A percentile compares a stretch with the other conserved stretches of the same genome.
These are phyloP conservation scores for Sclerotinia subarctica DNA, from an alignment of 2,329 filamentous ascomycete genomes.

Conservation along the genomic window DNA sequence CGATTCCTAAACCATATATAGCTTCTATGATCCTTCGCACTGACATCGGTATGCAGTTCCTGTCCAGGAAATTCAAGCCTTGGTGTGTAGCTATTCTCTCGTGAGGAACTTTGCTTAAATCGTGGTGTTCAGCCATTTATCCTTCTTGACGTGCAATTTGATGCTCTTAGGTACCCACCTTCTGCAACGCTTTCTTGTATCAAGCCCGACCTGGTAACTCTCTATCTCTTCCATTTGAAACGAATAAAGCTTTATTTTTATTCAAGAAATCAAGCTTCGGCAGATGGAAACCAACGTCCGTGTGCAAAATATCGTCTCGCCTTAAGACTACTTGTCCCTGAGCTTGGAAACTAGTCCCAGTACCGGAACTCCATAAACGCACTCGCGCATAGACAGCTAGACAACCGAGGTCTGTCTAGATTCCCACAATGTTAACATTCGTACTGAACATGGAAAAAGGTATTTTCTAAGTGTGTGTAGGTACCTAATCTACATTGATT, in stretches of 20 bases:
- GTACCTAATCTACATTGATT: not conserved
- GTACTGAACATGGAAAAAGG: not conserved
- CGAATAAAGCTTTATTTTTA: not conserved
- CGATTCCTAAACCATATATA: not conserved
- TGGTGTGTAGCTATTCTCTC: not conserved
- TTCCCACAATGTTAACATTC: not conserved
- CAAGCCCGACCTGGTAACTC: not conserved
- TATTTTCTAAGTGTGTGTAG: not conserved
- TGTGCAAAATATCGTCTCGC: not conserved
- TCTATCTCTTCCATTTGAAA: not conserved
- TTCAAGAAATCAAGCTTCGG: not conserved
- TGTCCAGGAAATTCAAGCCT: not conserved
- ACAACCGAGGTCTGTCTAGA: not conserved
- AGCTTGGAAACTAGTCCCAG: not conserved
- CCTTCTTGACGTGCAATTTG: not conserved
- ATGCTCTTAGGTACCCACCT: not conserved
- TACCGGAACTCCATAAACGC: not conserved
- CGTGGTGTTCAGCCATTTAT: too few relatives aligned
- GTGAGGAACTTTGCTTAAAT: not conserved
- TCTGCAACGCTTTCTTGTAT: not conserved
- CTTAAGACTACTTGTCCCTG: not conserved
- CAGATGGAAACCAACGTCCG: not conserved
- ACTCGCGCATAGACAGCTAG: not conserved
- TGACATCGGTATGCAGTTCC: not conserved
- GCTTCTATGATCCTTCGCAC: not conserved